Evolutionary conservation across 2,329 filamentous ascomycete species (phyloP), one percentile per base, ranked within the genome.

Genomic region (Ceratocystis cubensis): DNA sequence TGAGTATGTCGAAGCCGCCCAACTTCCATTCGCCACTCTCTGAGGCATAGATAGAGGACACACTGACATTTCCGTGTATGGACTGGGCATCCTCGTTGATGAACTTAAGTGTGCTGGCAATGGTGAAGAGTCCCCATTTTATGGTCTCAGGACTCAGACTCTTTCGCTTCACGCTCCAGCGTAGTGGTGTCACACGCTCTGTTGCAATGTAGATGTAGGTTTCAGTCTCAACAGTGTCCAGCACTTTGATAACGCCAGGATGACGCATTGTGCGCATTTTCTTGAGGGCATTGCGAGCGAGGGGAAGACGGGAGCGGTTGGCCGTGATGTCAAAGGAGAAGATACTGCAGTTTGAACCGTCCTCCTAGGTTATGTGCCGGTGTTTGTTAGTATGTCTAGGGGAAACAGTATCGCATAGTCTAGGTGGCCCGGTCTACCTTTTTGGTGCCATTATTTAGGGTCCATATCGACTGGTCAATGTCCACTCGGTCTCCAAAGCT

Each of bases 21-120:
- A 99, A 79, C 73, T 95, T 97, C 94, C 94, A 99, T 77, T 99
- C 94, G 67, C 94, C 94, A 73, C 94, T 96, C 74, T 97, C 93
- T 69, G 91, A 91, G 3, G 90, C 94, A 75, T 92, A 99, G 70
- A 99, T 82, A 0, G 93, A 96, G 0, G 89, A 88, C 22, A 89
- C 88, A 69, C 89, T 86, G 64, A 99, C 79, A 72, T 85, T 90
- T 62, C 92, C 94, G 72, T 99, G 94, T 64, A 99, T 88, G 0
- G 92, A 96, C 1, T 88, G 82, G 2, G 92, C 94, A 70, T 99
- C 94, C 61, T 89, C 86, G 73, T 99, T 99, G 75, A 99, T 90
- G 73, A 99, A 99, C 72, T 94, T 96, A 70, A 97, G 77, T 0
- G 94, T 97, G 74, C 91, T 88, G 70, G 94, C 91, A 70, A 97